Base-by-base conservation (phyloP, 2,329 filamentous ascomycete species). In the Talaromyces sp. region DNA sequence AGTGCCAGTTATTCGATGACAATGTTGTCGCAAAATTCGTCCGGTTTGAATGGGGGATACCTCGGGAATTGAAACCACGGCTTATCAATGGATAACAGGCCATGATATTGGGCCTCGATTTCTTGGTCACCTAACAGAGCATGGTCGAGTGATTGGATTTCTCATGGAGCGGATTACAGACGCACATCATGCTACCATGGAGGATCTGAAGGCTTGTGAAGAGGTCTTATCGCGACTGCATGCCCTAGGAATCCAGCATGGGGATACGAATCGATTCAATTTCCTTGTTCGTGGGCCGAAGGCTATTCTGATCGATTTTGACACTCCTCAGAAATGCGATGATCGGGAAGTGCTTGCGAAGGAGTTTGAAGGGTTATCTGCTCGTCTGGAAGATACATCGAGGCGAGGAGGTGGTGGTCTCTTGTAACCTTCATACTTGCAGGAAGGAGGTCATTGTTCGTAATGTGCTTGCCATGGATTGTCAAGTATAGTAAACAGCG, bases 81-180 rank as follows among this genome's bases (percentile, higher is more conserved):
- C 68, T 3, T 76, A 77, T 52, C 49, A 70, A 44, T 69, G 69
- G 66, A 71, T 77, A 17, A 49, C 67, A 3, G 67, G 64, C 37
- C 56, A 63, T 29, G 51, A 55, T 14, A 72, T 77, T 20, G 71
- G 66, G 9, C 75, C 75, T 2, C 49, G 53, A 30, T 75, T 78
- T 48, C 62, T 77, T 4, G 75, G 67, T 2, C 71, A 76, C 42
- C 52, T 77, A 30, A 68, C 57, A 2, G 75, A 78, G 57, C 56
- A 66, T 3, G 70, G 66, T 2, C 61, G 74, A 32, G 68, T 74
- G 13, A 75, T 77, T 44, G 72, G 74, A 6, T 74, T 78, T 51
- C 39, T 76, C 9, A 61, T 75, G 47, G 70, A 73, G 56, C 51
- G 54, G 5, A 60, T 70, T 7, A 37, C 39, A 0, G 22, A 60